Conservation (phyloP, 805 yeast species). For the Nakazawaea holstii region DNA sequence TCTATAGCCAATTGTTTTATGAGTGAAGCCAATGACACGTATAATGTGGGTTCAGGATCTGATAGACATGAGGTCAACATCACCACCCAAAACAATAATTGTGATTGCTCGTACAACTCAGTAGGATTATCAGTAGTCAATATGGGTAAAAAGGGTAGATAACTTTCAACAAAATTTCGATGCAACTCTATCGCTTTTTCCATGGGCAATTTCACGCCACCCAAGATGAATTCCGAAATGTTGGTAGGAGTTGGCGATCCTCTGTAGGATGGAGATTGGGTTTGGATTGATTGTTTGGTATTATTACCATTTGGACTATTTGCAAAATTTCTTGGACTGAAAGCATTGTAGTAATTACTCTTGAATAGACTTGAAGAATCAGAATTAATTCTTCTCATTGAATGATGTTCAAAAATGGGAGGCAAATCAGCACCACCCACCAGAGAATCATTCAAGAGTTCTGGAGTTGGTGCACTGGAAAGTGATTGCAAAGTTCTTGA, state of each 20-base stretch:
- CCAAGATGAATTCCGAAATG: slow-evolving; percentile 64
- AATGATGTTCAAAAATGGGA: slow-evolving; percentile 33
- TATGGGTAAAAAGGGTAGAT: slow-evolving; percentile 76
- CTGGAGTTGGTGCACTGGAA: slow-evolving; percentile 22
- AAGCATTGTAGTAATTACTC: not conserved
- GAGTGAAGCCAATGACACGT: slow-evolving; percentile 66
- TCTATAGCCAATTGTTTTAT: slow-evolving; percentile 86
- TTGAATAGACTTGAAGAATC: slow-evolving; percentile 20
- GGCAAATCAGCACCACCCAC: slow-evolving; percentile 35
- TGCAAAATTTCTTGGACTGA: slow-evolving; percentile 6
- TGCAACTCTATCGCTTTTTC: slow-evolving; percentile 71
- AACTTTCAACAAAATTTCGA: slow-evolving; percentile 56
- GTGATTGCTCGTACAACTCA: slow-evolving; percentile 78
- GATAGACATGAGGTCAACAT: slow-evolving; percentile 80
- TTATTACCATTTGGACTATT: not conserved
- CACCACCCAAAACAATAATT: slow-evolving; percentile 85
- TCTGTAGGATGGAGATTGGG: not conserved
- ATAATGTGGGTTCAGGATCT: slow-evolving; percentile 82
- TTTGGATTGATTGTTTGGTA: not conserved
- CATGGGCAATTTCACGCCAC: slow-evolving; percentile 64
- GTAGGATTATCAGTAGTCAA: slow-evolving; percentile 64
- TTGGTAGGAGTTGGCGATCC: slow-evolving; percentile 17
- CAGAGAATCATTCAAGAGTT: slow-evolving; percentile 36
- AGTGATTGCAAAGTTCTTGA: slow-evolving; percentile 16
- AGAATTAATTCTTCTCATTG: slow-evolving; percentile 30